phyloP scores from a whole-genome alignment of 164 flowering plant genomes.

The Houttuynia cordata region DNA sequence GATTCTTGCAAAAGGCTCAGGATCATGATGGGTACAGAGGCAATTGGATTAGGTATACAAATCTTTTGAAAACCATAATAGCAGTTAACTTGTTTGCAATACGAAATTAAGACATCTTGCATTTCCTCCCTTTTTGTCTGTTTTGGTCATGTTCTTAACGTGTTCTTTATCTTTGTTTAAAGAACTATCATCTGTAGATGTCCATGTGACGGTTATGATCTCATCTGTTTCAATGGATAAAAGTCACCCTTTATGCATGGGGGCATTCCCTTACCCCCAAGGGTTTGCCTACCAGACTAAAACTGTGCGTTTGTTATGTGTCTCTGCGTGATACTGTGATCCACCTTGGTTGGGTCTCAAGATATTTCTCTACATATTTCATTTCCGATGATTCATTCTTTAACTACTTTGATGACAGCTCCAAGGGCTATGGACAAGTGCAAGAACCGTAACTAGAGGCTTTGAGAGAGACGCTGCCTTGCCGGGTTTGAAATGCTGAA shows the following conservation, averaged over 20 bases:
- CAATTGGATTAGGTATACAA: slow-evolving; percentile 60
- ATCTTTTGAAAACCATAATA: neutral
- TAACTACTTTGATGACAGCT: slow-evolving; percentile 28
- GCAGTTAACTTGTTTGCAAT: neutral
- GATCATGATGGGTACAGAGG: slow-evolving; percentile 75
- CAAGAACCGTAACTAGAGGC: slow-evolving; percentile 35
- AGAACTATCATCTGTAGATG: neutral
- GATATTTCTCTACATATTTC: neutral
- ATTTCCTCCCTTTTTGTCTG: neutral
- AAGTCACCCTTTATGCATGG: neutral
- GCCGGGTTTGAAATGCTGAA: neutral
- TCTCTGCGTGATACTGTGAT: neutral
- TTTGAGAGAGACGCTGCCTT: neutral
- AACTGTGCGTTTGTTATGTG: neutral
- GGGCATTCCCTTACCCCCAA: neutral
- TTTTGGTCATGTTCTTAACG: neutral
- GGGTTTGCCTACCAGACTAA: neutral
- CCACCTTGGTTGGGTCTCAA: neutral
- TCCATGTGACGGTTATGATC: neutral
- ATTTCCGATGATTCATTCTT: neutral
- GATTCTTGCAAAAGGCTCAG: slow-evolving; percentile 52
- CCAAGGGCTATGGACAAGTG: slow-evolving; percentile 67
- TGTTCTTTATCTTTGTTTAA: neutral
- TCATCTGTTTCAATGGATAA: neutral
- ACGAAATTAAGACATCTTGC: neutral